phyloP scores from a whole-genome alignment of 495 filamentous ascomycete genomes.

The Neurospora sp. region DNA sequence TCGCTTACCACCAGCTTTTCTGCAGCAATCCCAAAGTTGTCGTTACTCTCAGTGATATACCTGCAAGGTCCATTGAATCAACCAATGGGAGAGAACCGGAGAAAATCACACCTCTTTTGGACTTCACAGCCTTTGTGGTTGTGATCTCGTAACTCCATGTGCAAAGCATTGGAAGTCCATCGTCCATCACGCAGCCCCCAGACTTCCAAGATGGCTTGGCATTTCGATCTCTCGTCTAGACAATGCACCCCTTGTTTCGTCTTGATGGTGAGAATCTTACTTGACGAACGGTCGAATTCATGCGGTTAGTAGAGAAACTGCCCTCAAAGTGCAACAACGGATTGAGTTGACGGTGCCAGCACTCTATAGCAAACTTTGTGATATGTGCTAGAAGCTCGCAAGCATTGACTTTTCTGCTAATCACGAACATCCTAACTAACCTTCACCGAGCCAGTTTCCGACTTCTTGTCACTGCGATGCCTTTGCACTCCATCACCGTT shows the following conservation, averaged over 20 bases:
- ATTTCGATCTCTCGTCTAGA: constrained; percentile 25
- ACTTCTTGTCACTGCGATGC: not conserved
- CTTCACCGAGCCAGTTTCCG: not conserved
- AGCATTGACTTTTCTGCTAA: not conserved
- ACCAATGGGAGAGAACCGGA: not conserved
- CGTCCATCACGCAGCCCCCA: not conserved
- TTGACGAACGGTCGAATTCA: not conserved
- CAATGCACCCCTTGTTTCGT: constrained; percentile 1
- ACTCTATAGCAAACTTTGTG: not conserved
- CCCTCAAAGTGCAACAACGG: not conserved
- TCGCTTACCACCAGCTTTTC: constrained; percentile 7
- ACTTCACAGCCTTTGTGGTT: not conserved
- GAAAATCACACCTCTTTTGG: not conserved
- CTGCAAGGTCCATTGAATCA: not conserved
- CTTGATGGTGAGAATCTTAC: not conserved
- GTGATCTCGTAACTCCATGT: not conserved
- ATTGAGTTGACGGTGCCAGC: not conserved
- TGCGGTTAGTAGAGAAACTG: not conserved
- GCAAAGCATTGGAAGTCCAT: not conserved
- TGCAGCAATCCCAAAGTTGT: constrained; percentile 7
- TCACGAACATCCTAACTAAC: not conserved
- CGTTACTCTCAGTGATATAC: not conserved
- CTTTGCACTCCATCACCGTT: not conserved
- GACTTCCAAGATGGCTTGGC: constrained; percentile 13
- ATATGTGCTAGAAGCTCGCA: not conserved